Percentiles rank a stretch among this genome's conserved stretches.
Conservation (phyloP, 768 basidiomycete species). For the Lentinus brumalis region DNA sequence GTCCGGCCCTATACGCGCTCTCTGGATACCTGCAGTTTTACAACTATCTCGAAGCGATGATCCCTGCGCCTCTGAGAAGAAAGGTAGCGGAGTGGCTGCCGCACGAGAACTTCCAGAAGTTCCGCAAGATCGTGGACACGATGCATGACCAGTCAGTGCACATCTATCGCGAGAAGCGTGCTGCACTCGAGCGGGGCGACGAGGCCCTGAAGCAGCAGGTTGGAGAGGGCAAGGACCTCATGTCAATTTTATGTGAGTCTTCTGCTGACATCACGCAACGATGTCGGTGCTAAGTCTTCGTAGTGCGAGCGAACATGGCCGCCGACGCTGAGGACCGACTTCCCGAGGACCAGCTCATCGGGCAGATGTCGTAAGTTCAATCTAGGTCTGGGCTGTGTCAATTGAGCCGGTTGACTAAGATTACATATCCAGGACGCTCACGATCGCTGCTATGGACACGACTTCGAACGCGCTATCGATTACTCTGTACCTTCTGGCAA, state of each 20-base stretch:
- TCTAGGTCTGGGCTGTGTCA: neutral
- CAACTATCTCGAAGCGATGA: constrained; percentile 9
- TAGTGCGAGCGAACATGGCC: constrained; percentile 24
- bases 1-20: constrained; percentile 1
- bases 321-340: constrained; percentile 19
- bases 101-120: constrained; percentile 7
- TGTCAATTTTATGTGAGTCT: constrained; percentile 28
- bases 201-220: constrained; percentile 20
- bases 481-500: constrained; percentile 24
- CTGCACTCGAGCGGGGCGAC: constrained; percentile 20
- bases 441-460: constrained; percentile 26
- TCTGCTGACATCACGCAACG: neutral
- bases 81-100: constrained; percentile 9
- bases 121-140: constrained; percentile 14
- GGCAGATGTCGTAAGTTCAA: constrained; percentile 23
- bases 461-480: constrained; percentile 30
- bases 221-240: constrained; percentile 31
- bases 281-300: neutral
- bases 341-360: constrained; percentile 24
- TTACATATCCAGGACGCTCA: constrained; percentile 14
- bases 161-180: constrained; percentile 23
- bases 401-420: neutral
- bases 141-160: constrained; percentile 19
- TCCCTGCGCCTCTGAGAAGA: constrained; percentile 5
- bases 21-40: neutral